Evolutionary conservation across 106 monocot species (phyloP).

Genomic region (Allium cepa): DNA sequence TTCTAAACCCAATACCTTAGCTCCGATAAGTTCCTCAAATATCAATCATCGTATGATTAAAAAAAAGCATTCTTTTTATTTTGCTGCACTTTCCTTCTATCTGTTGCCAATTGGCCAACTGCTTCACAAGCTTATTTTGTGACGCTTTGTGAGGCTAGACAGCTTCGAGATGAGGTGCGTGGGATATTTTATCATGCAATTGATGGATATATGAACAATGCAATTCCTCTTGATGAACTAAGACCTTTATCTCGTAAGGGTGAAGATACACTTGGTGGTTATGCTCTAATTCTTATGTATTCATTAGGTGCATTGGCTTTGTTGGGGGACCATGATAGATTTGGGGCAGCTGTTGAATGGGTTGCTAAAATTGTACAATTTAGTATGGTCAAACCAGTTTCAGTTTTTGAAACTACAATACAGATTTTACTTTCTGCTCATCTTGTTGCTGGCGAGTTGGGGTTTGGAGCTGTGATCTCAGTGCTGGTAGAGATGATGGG

Average conservation of each 20-base stretch:
- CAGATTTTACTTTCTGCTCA: conserved; percentile 92
- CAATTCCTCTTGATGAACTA: conserved; percentile 97
- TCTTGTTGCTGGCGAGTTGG: conserved; percentile 95
- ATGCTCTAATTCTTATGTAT: conserved; percentile 93
- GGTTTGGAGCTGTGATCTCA: too few species aligned
- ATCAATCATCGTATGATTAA: too few species aligned
- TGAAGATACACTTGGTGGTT: conserved; percentile 93
- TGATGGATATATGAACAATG: conserved; percentile 90
- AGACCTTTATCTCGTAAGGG: conserved; percentile 85
- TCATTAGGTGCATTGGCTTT: conserved; percentile 94
- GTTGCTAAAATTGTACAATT: conserved; percentile 71
- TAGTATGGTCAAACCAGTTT: conserved; percentile 95
- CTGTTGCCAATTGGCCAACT: not conserved
- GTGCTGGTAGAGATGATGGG: too few species aligned
- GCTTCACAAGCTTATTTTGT: conserved; percentile 19
- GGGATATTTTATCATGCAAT: conserved; percentile 99
- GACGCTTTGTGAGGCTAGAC: conserved; percentile 27
- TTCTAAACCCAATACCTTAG: too few species aligned
- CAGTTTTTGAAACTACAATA: conserved; percentile 96
- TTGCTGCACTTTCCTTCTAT: not conserved
- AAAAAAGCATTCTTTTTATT: not conserved
- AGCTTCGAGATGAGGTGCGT: conserved; percentile 47
- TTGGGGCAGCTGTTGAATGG: conserved; percentile 84
- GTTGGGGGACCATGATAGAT: conserved; percentile 75
- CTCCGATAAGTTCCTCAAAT: too few species aligned